Conservation (phyloP, 345 rosid genomes). For the Eucalyptus albens region DNA sequence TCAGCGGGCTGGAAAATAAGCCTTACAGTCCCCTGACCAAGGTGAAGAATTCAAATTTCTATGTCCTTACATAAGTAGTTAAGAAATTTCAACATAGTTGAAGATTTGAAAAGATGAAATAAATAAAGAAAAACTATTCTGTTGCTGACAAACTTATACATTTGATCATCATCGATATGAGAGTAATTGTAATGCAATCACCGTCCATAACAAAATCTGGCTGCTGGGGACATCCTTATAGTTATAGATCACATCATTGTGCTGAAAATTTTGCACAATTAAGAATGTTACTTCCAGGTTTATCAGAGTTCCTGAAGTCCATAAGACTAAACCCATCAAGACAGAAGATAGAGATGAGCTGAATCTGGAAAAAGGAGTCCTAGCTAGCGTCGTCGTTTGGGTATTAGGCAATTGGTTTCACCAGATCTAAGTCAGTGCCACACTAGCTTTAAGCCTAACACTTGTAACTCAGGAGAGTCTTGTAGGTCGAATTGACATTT, state of each 20-base stretch:
- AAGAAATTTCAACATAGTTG: neutral
- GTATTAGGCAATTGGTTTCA: neutral
- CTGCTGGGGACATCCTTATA: neutral
- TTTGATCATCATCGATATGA: neutral
- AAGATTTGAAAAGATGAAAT: neutral
- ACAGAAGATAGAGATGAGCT: neutral
- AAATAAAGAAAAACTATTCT: no score
- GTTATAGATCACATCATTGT: neutral
- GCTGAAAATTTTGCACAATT: neutral
- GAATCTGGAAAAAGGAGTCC: neutral
- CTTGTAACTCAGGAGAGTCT: neutral
- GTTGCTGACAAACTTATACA: neutral
- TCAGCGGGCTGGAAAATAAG: constrained; percentile 92
- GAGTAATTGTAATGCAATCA: neutral
- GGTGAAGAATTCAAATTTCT: neutral
- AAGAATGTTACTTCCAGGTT: neutral
- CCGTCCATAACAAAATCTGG: neutral
- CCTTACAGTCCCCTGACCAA: constrained; percentile 67
- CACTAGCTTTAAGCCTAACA: neutral
- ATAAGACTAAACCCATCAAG: neutral
- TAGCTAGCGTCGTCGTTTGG: neutral
- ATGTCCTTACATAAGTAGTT: neutral
- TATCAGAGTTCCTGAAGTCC: neutral
- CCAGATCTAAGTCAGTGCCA: neutral
- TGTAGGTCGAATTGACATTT: neutral